phyloP scores from a whole-genome alignment of 805 yeast species.

The Sugiyamaella mastotermitis region DNA sequence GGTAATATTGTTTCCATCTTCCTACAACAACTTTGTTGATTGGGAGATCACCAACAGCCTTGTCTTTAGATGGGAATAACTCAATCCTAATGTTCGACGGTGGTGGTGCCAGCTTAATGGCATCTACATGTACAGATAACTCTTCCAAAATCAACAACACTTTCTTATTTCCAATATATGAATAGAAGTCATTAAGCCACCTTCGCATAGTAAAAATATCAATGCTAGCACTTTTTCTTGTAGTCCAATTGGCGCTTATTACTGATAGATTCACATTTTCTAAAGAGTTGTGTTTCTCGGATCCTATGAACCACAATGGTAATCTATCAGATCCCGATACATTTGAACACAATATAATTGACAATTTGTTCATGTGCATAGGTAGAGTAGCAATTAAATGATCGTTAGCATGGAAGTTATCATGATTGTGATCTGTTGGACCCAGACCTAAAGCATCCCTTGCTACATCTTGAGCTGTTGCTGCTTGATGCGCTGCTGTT shows the following conservation, averaged over 20 bases:
- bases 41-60: conserved; percentile 10
- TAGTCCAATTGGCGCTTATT: conserved; percentile 6
- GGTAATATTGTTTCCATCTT: conserved; percentile 9
- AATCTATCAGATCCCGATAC: conserved; percentile 11
- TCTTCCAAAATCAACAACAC: conserved; percentile 7
- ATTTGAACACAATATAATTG: conserved; percentile 6
- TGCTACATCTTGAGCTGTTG: conserved; percentile 9
- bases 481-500: background rate
- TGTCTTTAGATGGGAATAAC: conserved; percentile 9
- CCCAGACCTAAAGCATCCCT: conserved; percentile 3
- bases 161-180: conserved; percentile 2
- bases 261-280: conserved; percentile 5
- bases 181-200: conserved; percentile 10
- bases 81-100: conserved; percentile 10
- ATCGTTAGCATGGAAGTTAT: conserved; percentile 3
- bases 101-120: conserved; percentile 10
- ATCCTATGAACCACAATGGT: conserved; percentile 11
- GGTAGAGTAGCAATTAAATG: conserved; percentile 4
- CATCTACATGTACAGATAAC: conserved; percentile 5
- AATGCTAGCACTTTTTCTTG: conserved; percentile 6
- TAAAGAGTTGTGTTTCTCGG: conserved; percentile 8
- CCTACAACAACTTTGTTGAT: conserved; percentile 9
- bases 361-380: conserved; percentile 4
- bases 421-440: background rate
- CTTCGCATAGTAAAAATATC: conserved; percentile 10